Conservation (phyloP, 2,329 filamentous ascomycete genomes). For the Alternaria postmessia region DNA sequence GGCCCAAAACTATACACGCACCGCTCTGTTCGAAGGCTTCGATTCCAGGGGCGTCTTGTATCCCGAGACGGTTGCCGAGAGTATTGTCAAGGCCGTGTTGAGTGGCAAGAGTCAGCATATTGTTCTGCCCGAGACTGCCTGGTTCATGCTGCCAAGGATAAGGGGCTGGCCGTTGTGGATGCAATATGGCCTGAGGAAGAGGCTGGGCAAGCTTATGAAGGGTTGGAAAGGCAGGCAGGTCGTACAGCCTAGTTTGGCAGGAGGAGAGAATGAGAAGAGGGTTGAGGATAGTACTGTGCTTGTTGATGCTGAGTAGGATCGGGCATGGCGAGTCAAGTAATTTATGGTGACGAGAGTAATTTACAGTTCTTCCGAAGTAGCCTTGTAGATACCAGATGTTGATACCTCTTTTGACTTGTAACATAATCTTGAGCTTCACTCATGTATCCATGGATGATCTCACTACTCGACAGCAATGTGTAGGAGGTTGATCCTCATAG, state of each 20-base stretch:
- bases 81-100: constrained; percentile 67
- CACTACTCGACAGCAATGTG: neutral
- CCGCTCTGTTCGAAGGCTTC: constrained; percentile 66
- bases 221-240: constrained; percentile 51
- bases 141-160: constrained; percentile 46
- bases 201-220: constrained; percentile 45
- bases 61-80: constrained; percentile 70
- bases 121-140: constrained; percentile 58
- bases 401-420: neutral
- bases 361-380: neutral
- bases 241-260: constrained; percentile 44
- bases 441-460: neutral
- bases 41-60: constrained; percentile 60
- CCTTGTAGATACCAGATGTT: neutral
- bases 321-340: neutral
- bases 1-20: constrained; percentile 70
- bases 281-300: constrained; percentile 40
- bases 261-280: constrained; percentile 26
- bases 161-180: constrained; percentile 70
- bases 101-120: constrained; percentile 66
- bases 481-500: neutral
- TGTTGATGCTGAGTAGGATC: constrained; percentile 25
- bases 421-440: neutral
- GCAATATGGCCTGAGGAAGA: constrained; percentile 61
- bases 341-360: neutral